Evolutionary conservation across 140 eudicot species (phyloP), one percentile per base, ranked within the genome.

Genomic region (Artemisia princeps): DNA sequence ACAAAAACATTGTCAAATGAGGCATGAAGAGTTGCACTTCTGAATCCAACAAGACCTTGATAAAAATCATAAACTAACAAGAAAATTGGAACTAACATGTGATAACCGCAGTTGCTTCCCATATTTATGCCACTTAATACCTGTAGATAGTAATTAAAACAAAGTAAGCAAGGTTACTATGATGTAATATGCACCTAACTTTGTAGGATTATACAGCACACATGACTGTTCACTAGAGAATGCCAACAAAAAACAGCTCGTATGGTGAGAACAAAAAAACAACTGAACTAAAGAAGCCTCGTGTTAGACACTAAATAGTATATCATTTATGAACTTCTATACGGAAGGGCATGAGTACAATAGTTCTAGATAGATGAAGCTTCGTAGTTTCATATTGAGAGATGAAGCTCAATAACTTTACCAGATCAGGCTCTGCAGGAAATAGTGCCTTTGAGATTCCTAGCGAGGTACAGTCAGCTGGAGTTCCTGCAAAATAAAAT

Each of bases 91-190:
- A 85, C 96, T 83, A 55, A 91, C 96, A 85, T 76, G 82, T 85
- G 95, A 69, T 79, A 80, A 70, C 98, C 94, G 56, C 92, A 91
- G 82, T 91, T 91, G 91, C 87, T 81, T 73, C 96, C 98, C 92
- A 71, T 85, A 75, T 91, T 91, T 68, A 87, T 91, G 83, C 98
- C 98, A 83, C 96, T 91, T 70, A 91, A 67, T 30, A 91, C 98
- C 98, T 91, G 87, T 75, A 74, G 24, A 42, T 7, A 70, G 67
- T 61, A 30, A 62, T 6, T 17, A 49, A 3, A 69, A 58, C 17
- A 14, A 54, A 54, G 50, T 3, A 26, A 26, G 33, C 3, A 26
- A 26, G 33, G 3, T 26, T 52, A 55, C 33, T 58, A 54, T 11
- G 9, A 60, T 59, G 30, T 33, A 20, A 75, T 12, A 55, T 73